These are phyloP conservation scores for Begonia loranthoides DNA, from an alignment of 306 rosid genomes.

Conservation along the genomic window DNA sequence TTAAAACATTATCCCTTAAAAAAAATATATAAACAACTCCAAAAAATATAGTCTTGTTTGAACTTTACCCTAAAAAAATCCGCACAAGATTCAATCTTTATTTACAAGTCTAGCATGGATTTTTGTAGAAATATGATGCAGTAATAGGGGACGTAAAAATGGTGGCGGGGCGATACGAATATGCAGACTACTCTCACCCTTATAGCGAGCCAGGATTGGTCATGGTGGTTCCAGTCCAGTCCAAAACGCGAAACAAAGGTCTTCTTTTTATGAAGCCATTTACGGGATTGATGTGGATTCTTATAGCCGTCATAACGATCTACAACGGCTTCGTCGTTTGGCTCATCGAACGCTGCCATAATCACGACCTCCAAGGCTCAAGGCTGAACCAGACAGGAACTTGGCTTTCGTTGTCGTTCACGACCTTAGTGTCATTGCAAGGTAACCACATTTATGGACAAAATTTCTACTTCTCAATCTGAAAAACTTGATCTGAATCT, in stretches of 20 bases:
- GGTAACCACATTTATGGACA: constrained; percentile 14
- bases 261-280: constrained; percentile 37
- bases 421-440: constrained; percentile 25
- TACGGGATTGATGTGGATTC: constrained; percentile 31
- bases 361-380: constrained; percentile 20
- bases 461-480: no score
- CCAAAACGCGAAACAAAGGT: constrained; percentile 11
- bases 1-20: background rate
- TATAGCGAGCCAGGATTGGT: constrained; percentile 32
- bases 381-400: constrained; percentile 23
- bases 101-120: background rate
- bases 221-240: constrained; percentile 30
- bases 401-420: constrained; percentile 28
- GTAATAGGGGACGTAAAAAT: constrained; percentile 36
- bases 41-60: no score
- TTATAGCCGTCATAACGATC: constrained; percentile 15
- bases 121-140: constrained; percentile 29
- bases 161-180: constrained; percentile 9
- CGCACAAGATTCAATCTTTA: no score
- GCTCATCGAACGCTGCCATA: constrained; percentile 28
- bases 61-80: no score
- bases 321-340: constrained; percentile 42
- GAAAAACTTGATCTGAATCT: no score
- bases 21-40: background rate
- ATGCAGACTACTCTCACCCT: constrained; percentile 33